These are phyloP conservation scores for Coelastrella sp. DNA, from an alignment of 139 green algal genomes.

Conservation along the genomic window DNA sequence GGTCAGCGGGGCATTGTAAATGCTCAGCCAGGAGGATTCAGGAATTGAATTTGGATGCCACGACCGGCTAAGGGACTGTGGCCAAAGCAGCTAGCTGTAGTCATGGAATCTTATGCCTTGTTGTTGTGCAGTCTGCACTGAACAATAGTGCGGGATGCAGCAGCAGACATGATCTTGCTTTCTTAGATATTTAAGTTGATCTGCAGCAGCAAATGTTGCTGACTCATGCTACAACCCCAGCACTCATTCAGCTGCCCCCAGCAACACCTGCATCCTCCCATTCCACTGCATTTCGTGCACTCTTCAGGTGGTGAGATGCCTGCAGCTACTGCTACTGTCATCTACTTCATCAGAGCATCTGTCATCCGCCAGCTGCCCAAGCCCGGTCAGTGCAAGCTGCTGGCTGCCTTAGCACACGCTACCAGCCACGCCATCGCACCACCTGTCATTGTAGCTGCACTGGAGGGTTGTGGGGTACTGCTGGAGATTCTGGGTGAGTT, in stretches of 20 bases:
- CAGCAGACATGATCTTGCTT: too few species aligned
- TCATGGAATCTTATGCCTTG: too few species aligned
- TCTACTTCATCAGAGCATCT: slow-evolving; percentile 85
- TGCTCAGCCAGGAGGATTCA: too few species aligned
- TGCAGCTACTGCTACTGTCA: slow-evolving; percentile 60
- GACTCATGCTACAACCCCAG: background rate
- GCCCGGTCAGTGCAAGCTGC: slow-evolving; percentile 70
- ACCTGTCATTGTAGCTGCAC: slow-evolving; percentile 33
- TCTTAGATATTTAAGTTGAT: too few species aligned
- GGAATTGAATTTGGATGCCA: too few species aligned
- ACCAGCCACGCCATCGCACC: slow-evolving; percentile 37
- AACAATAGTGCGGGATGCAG: too few species aligned
- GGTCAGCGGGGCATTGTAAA: background rate
- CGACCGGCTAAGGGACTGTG: too few species aligned
- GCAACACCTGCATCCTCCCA: background rate
- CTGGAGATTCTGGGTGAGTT: slow-evolving; percentile 84
- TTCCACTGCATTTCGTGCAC: background rate
- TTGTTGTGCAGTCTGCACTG: too few species aligned
- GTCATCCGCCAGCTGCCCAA: slow-evolving; percentile 83
- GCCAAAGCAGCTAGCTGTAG: too few species aligned
- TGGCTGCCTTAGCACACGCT: slow-evolving; percentile 62
- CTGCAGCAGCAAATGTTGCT: background rate
- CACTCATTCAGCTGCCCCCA: background rate
- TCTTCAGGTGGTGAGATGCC: slow-evolving; percentile 51
- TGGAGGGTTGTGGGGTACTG: slow-evolving; percentile 77